Evolutionary conservation across 129 eudicot genomes (phyloP).

Genomic region (Flaveria brownii): DNA sequence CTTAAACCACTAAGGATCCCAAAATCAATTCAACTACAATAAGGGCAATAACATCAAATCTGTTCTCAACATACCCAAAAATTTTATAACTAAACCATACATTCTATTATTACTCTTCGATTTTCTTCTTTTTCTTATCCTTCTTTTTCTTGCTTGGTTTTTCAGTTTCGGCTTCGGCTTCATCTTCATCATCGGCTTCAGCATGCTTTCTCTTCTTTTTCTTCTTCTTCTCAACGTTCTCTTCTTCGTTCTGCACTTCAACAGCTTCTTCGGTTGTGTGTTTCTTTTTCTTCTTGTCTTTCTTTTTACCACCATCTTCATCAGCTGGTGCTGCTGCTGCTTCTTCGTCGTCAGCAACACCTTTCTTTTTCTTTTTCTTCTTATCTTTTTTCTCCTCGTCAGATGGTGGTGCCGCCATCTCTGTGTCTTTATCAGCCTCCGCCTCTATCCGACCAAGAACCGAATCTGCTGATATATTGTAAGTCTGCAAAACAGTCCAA

Average conservation of each 20-base stretch:
- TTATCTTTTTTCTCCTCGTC: constrained; percentile 47
- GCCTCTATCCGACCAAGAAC: constrained; percentile 61
- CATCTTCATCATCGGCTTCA: constrained; percentile 48
- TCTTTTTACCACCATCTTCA: constrained; percentile 40
- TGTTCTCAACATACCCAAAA: constrained; percentile 24
- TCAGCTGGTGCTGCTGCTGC: constrained; percentile 40
- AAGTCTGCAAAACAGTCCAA: constrained; percentile 45
- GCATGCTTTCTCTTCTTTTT: constrained; percentile 85
- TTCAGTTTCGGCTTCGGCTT: constrained; percentile 17
- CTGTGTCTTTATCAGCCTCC: constrained; percentile 38
- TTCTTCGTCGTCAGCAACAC: constrained; percentile 19
- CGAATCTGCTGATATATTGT: constrained; percentile 85
- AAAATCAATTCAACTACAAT: constrained; percentile 13
- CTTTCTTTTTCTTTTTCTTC: constrained; percentile 57
- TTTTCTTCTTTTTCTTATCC: constrained; percentile 64
- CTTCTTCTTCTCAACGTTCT: constrained; percentile 40
- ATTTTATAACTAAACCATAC: not conserved
- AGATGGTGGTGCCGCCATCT: constrained; percentile 25
- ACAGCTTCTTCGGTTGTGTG: constrained; percentile 26
- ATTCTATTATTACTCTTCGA: constrained; percentile 7
- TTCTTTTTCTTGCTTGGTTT: constrained; percentile 48
- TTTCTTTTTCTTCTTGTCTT: constrained; percentile 61
- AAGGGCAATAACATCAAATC: not conserved
- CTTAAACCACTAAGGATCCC: constrained; percentile 12
- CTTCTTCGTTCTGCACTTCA: constrained; percentile 28